Evolutionary conservation across 2,329 filamentous ascomycete species (phyloP), one percentile per base, ranked within the genome.

Genomic region (Xylariaceae sp.): DNA sequence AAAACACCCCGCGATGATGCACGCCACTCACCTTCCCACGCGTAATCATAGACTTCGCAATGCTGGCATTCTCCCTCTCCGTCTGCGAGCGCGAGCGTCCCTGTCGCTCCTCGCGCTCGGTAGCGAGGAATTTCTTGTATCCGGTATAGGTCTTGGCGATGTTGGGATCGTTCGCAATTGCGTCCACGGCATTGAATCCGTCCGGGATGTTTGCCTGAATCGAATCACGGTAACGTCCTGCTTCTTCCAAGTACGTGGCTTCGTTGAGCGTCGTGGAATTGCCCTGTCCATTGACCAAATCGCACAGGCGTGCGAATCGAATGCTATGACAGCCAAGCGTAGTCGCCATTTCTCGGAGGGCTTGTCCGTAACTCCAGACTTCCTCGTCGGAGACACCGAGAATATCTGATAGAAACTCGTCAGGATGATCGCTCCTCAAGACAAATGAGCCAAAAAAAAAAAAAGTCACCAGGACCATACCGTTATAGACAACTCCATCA

Each of bases 321-420:
- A 42, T 18, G 18, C 17, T 10, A 9, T 42, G 18, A 19, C 40
- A 42, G 40, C 18, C 40, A 18, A 11, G 10, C 9, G 10, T 12
- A 11, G 18, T 27, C 9, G 40, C 40, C 40, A 42, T 42, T 18
- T 27, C 40, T 12, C 40, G 9, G 40, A 42, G 40, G 14, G 18
- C 11, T 19, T 42, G 40, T 7, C 40, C 40, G 18, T 42, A 42
- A 12, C 30, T 18, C 40, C 40, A 42, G 18, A 42, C 40, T 11
- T 42, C 40, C 18, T 42, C 40, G 17, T 42, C 40, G 10, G 40
- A 42, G 18, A 42, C 40, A 27, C 40, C 40, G 9, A 42, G 40
- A 19, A 42, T 42, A 32, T 42, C 40, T 39, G 38, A 17, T 17
- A n/a, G n/a, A n/a, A n/a, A n/a, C n/a, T n/a, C 10, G 9, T 39